Evolutionary conservation across 2,329 filamentous ascomycete species (phyloP).

Genomic region (Cyclaneusma minus): DNA sequence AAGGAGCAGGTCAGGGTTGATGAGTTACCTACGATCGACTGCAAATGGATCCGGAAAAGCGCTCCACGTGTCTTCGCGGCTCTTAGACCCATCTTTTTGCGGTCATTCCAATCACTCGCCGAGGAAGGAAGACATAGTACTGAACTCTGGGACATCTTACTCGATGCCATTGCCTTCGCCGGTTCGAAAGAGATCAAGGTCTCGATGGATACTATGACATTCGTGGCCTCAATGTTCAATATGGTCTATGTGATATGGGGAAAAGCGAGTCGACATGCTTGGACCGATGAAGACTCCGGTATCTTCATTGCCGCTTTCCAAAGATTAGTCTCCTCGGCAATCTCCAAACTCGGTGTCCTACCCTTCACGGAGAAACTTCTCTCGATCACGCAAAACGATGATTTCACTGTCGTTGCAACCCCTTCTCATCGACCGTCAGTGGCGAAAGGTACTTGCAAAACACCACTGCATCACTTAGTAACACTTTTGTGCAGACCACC

Average conservation of each 20-base stretch:
- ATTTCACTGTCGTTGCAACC: conserved; percentile 46
- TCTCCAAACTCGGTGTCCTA: conserved; percentile 36
- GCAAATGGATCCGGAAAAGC: conserved; percentile 74
- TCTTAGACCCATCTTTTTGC: conserved; percentile 42
- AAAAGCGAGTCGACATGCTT: conserved; percentile 17
- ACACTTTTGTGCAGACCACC: conserved; percentile 39
- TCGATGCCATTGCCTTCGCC: conserved; percentile 48
- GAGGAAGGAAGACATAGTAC: conserved; percentile 36
- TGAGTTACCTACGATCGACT: conserved; percentile 73
- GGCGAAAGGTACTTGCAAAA: conserved; percentile 31
- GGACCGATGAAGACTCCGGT: conserved; percentile 26
- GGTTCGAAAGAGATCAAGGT: conserved; percentile 81
- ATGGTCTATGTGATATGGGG: conserved; percentile 58
- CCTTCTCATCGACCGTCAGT: conserved; percentile 45
- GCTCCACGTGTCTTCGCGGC: conserved; percentile 47
- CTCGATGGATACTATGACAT: conserved; percentile 66
- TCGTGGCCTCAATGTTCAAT: conserved; percentile 57
- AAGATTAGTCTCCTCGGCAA: conserved; percentile 30
- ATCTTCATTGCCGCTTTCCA: conserved; percentile 40
- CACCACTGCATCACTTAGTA: conserved; percentile 51
- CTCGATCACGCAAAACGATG: conserved; percentile 32
- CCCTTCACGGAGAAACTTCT: conserved; percentile 49
- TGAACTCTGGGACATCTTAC: conserved; percentile 44
- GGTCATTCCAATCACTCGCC: conserved; percentile 45
- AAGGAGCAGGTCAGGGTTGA: conserved; percentile 37